Conservation (phyloP, 306 rosid genomes). For the Crataegus laevigata region DNA sequence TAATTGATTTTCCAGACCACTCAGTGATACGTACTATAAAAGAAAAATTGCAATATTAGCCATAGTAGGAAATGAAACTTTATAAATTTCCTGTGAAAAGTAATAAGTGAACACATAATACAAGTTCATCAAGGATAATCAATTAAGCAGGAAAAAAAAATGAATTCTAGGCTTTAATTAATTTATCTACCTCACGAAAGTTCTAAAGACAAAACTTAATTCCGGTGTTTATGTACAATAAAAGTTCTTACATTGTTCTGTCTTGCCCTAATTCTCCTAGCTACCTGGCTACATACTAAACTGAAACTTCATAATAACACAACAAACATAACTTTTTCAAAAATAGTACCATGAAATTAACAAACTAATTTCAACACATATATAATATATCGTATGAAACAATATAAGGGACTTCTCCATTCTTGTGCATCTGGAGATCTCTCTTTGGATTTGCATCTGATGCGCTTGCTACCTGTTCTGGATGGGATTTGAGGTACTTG, state of each 20-base stretch:
- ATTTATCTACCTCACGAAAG: not conserved
- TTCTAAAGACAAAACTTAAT: not conserved
- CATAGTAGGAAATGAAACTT: too few relatives aligned
- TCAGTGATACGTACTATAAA: too few relatives aligned
- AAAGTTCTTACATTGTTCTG: not conserved
- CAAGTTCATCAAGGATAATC: too few relatives aligned
- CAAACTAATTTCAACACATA: not conserved
- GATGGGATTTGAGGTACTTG: constrained; percentile 23
- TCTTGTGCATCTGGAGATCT: not conserved
- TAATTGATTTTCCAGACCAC: too few relatives aligned
- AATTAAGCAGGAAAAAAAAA: too few relatives aligned
- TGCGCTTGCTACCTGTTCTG: constrained; percentile 16
- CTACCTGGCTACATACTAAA: not conserved
- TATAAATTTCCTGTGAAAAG: too few relatives aligned
- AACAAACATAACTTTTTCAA: not conserved
- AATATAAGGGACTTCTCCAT: too few relatives aligned
- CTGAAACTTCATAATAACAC: not conserved
- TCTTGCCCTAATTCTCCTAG: not conserved
- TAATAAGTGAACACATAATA: too few relatives aligned
- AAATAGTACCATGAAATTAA: not conserved
- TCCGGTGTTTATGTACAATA: not conserved
- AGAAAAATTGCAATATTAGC: too few relatives aligned
- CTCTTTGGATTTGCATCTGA: not conserved
- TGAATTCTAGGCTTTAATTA: too few relatives aligned
- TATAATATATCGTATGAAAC: not conserved